Base-by-base conservation (phyloP, 75 land plant genomes). In the Cunninghamia lanceolata region DNA sequence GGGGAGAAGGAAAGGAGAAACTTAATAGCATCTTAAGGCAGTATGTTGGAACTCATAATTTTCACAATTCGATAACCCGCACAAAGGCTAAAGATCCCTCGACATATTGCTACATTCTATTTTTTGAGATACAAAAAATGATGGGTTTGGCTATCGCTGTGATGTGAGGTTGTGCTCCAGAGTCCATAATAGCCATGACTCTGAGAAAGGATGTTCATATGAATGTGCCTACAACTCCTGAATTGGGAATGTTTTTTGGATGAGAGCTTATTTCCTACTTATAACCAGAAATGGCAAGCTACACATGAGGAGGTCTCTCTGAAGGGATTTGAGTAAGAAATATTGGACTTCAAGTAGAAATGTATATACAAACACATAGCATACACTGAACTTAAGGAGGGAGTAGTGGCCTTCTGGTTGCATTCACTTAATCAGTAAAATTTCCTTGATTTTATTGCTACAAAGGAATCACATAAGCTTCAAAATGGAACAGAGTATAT, bases 221-320 rank as follows among this genome's bases (percentile, higher is more conserved):
- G 42, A 95, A 89, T 88, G 97, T 96, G 63, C 99, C 99, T 2
- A 95, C 94, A 53, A 96, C 99, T 14, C 99, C 98, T 36, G 99
- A 97, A 86, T 92, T 96, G 75, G 99, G 99, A 9, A 88, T 97
- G 63, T 95, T 93, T n/a, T 86, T 71, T 97, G 87, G 95, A 97
- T 42, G 99, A 97, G 82, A 93, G 99, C 71, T 78, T 94, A 19
- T 97, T 95, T 68, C 74, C 96, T 32, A 93, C 99, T 28, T 97
- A 97, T 77, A 97, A 97, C 86, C 50, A 94, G 36, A 95, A 93
- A 74, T 97, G 95, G 93, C 89, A 87, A 70, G 90, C 85, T 80
- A 92, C 92, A 1, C 99, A 97, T 86, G 99, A 97, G 89, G 98
- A 91, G 85, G 7, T 97, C 15, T 93, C 95, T 4, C 90, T 93